Conservation (phyloP, 768 basidiomycete species). For the Mycena galopus region DNA sequence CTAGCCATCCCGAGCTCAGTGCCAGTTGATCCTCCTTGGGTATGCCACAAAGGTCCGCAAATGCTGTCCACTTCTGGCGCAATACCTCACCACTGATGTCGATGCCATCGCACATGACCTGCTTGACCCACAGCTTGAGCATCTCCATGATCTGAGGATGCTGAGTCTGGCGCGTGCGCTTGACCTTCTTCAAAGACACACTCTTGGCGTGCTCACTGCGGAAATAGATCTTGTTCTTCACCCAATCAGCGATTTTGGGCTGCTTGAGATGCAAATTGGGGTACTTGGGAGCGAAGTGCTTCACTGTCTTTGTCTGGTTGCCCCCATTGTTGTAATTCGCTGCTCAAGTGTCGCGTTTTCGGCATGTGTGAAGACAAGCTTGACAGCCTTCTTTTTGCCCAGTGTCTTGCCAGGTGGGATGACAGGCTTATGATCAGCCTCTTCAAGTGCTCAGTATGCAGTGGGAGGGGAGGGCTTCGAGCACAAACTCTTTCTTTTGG, state of each 20-base stretch:
- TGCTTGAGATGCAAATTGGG: constrained; percentile 51
- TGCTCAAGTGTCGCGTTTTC: constrained; percentile 51
- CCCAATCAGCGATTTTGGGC: constrained; percentile 48
- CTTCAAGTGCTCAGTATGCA: no score
- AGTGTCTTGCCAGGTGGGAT: constrained; percentile 20
- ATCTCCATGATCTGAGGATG: constrained; percentile 51
- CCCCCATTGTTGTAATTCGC: constrained; percentile 48
- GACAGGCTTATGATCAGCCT: constrained; percentile 26
- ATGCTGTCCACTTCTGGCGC: constrained; percentile 48
- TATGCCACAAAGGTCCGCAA: constrained; percentile 49
- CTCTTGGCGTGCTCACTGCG: constrained; percentile 25
- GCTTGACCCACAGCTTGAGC: constrained; percentile 52
- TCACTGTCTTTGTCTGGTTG: constrained; percentile 48
- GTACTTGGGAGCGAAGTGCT: constrained; percentile 47
- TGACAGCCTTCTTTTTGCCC: constrained; percentile 19
- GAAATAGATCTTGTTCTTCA: constrained; percentile 42
- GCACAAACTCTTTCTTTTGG: constrained; percentile 15
- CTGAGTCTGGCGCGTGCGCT: constrained; percentile 33
- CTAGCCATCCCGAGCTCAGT: constrained; percentile 54
- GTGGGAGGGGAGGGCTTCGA: no score
- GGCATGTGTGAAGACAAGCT: constrained; percentile 37
- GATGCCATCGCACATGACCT: constrained; percentile 49
- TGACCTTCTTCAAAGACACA: constrained; percentile 4
- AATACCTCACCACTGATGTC: constrained; percentile 52
- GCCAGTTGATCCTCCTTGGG: constrained; percentile 48